These are phyloP conservation scores for Penicillium polonicum DNA, from an alignment of 2,329 filamentous ascomycete species.

Conservation along the genomic window DNA sequence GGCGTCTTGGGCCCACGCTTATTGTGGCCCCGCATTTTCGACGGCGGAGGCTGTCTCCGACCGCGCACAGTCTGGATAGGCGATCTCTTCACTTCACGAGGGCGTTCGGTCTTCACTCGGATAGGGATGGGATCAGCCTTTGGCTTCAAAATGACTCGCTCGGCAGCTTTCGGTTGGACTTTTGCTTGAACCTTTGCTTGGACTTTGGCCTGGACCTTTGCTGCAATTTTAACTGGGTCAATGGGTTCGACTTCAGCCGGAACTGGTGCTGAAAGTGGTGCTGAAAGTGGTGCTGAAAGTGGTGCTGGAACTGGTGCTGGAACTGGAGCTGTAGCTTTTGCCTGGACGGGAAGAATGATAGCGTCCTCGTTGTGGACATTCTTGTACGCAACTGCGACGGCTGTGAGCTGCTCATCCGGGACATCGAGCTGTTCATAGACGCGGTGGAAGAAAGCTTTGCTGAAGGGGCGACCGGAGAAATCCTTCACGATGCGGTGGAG, in stretches of 20 bases:
- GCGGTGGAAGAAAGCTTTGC: constrained; percentile 44
- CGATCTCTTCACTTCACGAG: constrained; percentile 9
- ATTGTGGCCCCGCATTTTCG: constrained; percentile 15
- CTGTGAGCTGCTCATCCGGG: constrained; percentile 36
- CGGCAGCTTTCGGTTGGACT: not conserved
- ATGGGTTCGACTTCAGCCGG: not conserved
- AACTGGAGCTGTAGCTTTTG: constrained; percentile 2
- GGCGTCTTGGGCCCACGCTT: constrained; percentile 41
- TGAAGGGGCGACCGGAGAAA: constrained; percentile 44
- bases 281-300: not conserved
- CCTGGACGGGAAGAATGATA: constrained; percentile 35
- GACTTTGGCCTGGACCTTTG: not conserved
- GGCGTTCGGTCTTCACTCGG: constrained; percentile 1
- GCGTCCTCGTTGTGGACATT: constrained; percentile 38
- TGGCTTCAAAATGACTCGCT: not conserved
- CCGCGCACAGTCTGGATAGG: constrained; percentile 26
- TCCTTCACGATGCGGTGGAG: constrained; percentile 43
- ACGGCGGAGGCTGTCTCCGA: constrained; percentile 22
- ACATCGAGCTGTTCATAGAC: constrained; percentile 45
- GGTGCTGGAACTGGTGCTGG: not conserved
- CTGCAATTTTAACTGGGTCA: not conserved
- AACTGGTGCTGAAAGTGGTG: not conserved
- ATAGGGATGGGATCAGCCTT: constrained; percentile 6
- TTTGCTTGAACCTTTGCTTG: not conserved
- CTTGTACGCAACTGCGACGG: constrained; percentile 39